These are phyloP conservation scores for Lachnellula cervina DNA, from an alignment of 2,329 filamentous ascomycete genomes.

Conservation along the genomic window DNA sequence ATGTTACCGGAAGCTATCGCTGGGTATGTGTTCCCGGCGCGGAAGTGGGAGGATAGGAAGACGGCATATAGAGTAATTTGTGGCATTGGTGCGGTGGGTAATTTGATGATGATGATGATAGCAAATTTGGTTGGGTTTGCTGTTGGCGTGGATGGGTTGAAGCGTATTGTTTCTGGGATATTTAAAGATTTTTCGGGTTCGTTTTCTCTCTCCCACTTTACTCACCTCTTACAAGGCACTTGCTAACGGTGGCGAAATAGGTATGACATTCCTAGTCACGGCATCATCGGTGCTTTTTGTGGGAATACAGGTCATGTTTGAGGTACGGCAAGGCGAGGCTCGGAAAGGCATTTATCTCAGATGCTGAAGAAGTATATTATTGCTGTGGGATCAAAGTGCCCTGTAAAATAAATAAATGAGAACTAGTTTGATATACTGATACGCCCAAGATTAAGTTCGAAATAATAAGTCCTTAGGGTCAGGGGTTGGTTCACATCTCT, in stretches of 20 bases:
- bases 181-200: slow-evolving; percentile 66
- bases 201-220: slow-evolving; percentile 22
- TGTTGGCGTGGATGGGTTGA: slow-evolving; percentile 80
- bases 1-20: slow-evolving; percentile 83
- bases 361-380: slow-evolving; percentile 48
- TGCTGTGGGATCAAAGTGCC: neutral
- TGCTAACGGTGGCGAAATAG: slow-evolving; percentile 37
- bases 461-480: no score
- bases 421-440: no score
- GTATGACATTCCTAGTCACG: slow-evolving; percentile 65
- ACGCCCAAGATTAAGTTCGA: no score
- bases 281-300: slow-evolving; percentile 76
- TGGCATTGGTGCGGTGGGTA: slow-evolving; percentile 73
- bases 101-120: slow-evolving; percentile 91
- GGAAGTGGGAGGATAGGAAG: slow-evolving; percentile 63
- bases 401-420: no score
- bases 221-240: neutral
- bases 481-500: no score
- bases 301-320: slow-evolving; percentile 92
- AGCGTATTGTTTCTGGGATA: slow-evolving; percentile 70
- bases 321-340: slow-evolving; percentile 80
- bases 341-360: slow-evolving; percentile 77
- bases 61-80: slow-evolving; percentile 75
- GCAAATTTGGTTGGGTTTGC: slow-evolving; percentile 96
- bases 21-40: slow-evolving; percentile 62